A percentile compares a stretch with the other conserved stretches of the same genome.
Evolutionary conservation across 192 early-diverging fungal species (phyloP).

Genomic region (Mortierella antarctica): DNA sequence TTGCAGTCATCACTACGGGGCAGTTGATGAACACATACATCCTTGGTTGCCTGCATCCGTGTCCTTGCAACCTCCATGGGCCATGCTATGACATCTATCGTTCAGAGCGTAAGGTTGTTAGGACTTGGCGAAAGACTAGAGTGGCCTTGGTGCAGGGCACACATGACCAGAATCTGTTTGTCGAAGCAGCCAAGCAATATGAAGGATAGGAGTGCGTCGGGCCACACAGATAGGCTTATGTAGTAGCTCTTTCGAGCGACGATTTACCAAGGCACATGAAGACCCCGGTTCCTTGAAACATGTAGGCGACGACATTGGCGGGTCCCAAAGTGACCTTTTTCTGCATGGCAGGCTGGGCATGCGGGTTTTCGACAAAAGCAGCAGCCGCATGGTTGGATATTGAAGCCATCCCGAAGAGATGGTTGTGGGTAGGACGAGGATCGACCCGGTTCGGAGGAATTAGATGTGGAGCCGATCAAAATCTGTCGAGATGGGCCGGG

Average conservation of each 20-base stretch:
- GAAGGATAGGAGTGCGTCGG: no score
- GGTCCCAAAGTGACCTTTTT: constrained; percentile 47
- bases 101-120: neutral
- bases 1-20: no score
- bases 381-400: constrained; percentile 38
- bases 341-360: constrained; percentile 2
- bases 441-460: neutral
- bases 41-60: constrained; percentile 50
- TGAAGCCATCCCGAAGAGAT: constrained; percentile 20
- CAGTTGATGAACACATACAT: constrained; percentile 20
- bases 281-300: constrained; percentile 47
- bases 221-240: no score
- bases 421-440: neutral
- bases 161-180: no score
- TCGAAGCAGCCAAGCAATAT: no score
- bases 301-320: constrained; percentile 45
- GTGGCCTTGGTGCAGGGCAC: no score
- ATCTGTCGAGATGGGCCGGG: neutral
- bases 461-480: neutral
- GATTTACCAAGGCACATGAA: constrained; percentile 52
- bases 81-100: constrained; percentile 38
- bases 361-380: constrained; percentile 26
- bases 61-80: constrained; percentile 51
- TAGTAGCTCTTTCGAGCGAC: neutral
- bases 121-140: neutral